Percentiles rank a stretch among this genome's conserved stretches.
phyloP scores from a whole-genome alignment of 1,139 yeast species.

The Yamadazyma triangularis region DNA sequence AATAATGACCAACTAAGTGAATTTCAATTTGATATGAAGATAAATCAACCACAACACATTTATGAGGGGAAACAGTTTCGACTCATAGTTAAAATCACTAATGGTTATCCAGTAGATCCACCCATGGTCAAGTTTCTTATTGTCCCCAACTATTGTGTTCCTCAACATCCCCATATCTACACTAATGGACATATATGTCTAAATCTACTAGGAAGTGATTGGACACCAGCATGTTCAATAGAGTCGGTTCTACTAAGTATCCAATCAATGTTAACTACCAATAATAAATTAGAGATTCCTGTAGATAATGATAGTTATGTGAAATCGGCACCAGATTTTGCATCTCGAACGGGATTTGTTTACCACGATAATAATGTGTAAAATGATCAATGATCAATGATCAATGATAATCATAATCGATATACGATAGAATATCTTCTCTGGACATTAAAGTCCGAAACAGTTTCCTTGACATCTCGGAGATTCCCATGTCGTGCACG shows the following conservation, averaged over 20 bases:
- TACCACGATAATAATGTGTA: conserved; percentile 54
- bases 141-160: conserved; percentile 31
- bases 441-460: conserved; percentile 1
- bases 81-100: conserved; percentile 34
- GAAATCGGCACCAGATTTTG: conserved; percentile 52
- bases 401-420: background rate
- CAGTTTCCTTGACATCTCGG: no score
- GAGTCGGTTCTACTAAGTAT: conserved; percentile 52
- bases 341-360: conserved; percentile 43
- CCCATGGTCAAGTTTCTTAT: conserved; percentile 56
- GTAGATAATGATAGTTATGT: conserved; percentile 51
- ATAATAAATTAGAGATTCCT: conserved; percentile 44
- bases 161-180: conserved; percentile 70
- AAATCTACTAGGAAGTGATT: conserved; percentile 57
- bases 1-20: conserved; percentile 19
- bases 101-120: conserved; percentile 58
- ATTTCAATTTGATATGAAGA: conserved; percentile 20
- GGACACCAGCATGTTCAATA: conserved; percentile 70
- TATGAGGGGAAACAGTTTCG: conserved; percentile 33
- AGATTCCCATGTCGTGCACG: no score
- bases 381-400: no score
- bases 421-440: no score
- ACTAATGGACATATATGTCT: conserved; percentile 73
- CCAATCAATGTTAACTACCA: conserved; percentile 61
- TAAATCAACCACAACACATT: conserved; percentile 16